Base-by-base conservation (phyloP, 2,329 filamentous ascomycete species). In the Trichoderma sp. region DNA sequence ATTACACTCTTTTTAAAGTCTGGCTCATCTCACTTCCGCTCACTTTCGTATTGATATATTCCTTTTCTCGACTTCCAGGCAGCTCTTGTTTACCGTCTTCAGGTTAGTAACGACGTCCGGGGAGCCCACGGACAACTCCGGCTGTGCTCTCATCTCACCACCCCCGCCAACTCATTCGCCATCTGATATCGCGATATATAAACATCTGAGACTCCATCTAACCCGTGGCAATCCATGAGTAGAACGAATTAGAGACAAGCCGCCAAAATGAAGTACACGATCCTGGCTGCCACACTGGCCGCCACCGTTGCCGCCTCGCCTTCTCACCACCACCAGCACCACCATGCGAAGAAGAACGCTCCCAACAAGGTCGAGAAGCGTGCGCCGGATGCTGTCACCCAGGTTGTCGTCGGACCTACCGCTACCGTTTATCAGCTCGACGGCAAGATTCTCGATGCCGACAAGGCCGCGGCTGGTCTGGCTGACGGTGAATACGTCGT, bases 381-480 rank as follows among this genome's bases (percentile, higher is more conserved):
- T 72, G 81, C 77, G 32, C 81, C 83, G 18, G 78, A 75, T 43
- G 82, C 84, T 63, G 84, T 87, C 71, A 84, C 83, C 72, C 87
- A 89, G 69, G 86, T 87, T 70, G 86, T 90, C 65, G 84, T 87
- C 53, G 88, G 86, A 56, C 86, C 90, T 36, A 90, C 89, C 66
- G 87, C 90, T 76, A 89, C 91, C 71, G 87, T 91, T 71, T 98
- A 95, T 83, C 86, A 91, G 79, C 84, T 95, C 69, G 88, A 92
- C 73, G 91, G 91, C 73, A 76, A 90, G 78, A 74, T 83, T 39
- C 86, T 97, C 76, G 84, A 85, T 68, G 82, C 87, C 73, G 82
- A 87, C 0, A 87, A 94, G 73, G 94, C 94, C 69, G 87, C 91
- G 83, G 80, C 88, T 70, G 93, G 94, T 74, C 86, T 98, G 76